Conservation (phyloP, 1,139 yeast genomes). For the Hemisphaericaspora xylanilytica region DNA sequence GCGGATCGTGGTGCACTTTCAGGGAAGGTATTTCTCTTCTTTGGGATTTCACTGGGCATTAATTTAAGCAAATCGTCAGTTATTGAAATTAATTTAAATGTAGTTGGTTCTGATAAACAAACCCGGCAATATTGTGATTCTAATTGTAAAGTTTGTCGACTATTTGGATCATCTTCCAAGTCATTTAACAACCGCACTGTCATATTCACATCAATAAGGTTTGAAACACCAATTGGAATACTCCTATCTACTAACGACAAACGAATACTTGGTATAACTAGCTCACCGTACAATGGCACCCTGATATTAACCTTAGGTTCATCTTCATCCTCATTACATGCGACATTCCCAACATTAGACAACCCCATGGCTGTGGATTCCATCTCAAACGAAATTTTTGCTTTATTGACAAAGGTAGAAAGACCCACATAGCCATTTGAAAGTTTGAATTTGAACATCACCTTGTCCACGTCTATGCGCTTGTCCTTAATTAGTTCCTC, state of each 20-base stretch:
- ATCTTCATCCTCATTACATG: constrained; percentile 2
- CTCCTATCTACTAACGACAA: constrained; percentile 34
- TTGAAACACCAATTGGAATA: constrained; percentile 45
- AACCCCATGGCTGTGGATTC: constrained; percentile 25
- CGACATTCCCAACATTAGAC: constrained; percentile 21
- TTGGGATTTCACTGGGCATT: constrained; percentile 1
- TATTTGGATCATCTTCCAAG: constrained; percentile 16
- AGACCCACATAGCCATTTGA: constrained; percentile 38
- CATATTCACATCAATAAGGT: constrained; percentile 42
- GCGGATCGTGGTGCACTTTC: constrained; percentile 54
- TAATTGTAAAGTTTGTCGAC: constrained; percentile 48
- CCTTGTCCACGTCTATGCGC: neutral
- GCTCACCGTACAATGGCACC: constrained; percentile 37
- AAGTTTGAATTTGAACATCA: constrained; percentile 28
- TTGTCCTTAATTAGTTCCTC: neutral
- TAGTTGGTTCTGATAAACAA: constrained; percentile 52
- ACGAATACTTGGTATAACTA: constrained; percentile 42
- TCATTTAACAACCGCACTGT: constrained; percentile 38
- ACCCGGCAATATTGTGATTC: constrained; percentile 58
- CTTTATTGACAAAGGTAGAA: constrained; percentile 29
- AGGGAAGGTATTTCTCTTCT: neutral
- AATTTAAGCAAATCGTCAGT: constrained; percentile 16
- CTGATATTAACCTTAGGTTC: constrained; percentile 1
- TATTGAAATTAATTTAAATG: constrained; percentile 36
- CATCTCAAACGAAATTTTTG: constrained; percentile 34